Conservation (phyloP, 129 eudicot species). For the Dittrichia graveolens region DNA sequence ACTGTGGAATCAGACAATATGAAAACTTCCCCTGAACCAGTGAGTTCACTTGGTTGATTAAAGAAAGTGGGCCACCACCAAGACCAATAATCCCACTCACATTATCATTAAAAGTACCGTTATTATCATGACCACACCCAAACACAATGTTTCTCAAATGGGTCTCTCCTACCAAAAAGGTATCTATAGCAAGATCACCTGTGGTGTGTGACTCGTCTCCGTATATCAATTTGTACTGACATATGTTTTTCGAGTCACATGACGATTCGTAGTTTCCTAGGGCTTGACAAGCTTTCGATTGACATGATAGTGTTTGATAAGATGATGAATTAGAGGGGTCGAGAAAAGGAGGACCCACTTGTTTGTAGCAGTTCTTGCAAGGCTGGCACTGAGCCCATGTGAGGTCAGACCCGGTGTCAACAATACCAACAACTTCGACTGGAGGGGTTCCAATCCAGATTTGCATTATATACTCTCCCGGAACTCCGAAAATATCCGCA, state of each 20-base stretch:
- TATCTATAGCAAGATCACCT: constrained; percentile 54
- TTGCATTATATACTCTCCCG: constrained; percentile 60
- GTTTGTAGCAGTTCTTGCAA: constrained; percentile 55
- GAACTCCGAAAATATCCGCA: constrained; percentile 13
- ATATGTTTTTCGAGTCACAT: constrained; percentile 24
- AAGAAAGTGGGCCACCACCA: constrained; percentile 58
- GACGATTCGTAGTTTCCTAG: not conserved
- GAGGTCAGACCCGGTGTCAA: constrained; percentile 74
- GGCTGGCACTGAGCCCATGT: constrained; percentile 72
- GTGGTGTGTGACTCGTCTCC: constrained; percentile 44
- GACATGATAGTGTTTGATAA: constrained; percentile 45
- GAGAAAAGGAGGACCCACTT: constrained; percentile 49
- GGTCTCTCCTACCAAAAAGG: constrained; percentile 38
- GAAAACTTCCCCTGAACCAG: constrained; percentile 51
- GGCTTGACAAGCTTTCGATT: constrained; percentile 37
- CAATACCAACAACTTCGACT: constrained; percentile 34
- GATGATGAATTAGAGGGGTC: constrained; percentile 45
- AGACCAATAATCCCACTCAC: constrained; percentile 67
- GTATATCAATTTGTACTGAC: constrained; percentile 38
- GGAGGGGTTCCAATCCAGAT: constrained; percentile 73
- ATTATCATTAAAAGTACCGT: constrained; percentile 31
- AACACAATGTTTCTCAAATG: constrained; percentile 41
- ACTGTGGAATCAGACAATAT: constrained; percentile 50
- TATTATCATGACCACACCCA: constrained; percentile 67
- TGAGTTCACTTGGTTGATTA: constrained; percentile 38